These are phyloP conservation scores for Spiraea crenata DNA, from an alignment of 331 rosid species.

Conservation along the genomic window DNA sequence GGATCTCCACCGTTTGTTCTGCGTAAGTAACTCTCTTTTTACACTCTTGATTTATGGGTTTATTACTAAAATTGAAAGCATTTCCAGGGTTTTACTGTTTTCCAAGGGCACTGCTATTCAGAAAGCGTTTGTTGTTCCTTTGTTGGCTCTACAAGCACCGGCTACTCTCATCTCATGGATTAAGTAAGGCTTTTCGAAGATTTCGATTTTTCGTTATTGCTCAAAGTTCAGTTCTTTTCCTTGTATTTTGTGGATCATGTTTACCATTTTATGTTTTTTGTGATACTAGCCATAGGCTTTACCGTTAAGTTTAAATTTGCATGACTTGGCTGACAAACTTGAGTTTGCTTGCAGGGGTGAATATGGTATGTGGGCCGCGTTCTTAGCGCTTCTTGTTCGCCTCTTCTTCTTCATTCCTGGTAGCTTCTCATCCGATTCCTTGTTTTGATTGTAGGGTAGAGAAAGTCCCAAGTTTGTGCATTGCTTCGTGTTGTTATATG, in stretches of 20 bases:
- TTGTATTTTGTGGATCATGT: neutral
- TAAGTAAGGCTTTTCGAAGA: slow-evolving; percentile 42
- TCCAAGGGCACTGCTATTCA: slow-evolving; percentile 71
- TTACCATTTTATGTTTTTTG: neutral
- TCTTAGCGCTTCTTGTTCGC: slow-evolving; percentile 79
- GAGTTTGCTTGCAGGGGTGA: slow-evolving; percentile 65
- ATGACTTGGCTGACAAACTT: slow-evolving; percentile 20
- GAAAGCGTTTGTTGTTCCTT: slow-evolving; percentile 73
- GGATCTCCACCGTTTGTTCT: slow-evolving; percentile 61
- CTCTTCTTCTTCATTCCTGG: slow-evolving; percentile 81
- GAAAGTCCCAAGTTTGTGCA: neutral
- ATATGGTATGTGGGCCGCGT: slow-evolving; percentile 83
- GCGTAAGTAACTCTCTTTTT: slow-evolving; percentile 36
- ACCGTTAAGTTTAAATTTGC: neutral
- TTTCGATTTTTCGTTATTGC: slow-evolving; percentile 1
- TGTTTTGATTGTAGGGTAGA: neutral
- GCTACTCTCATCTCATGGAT: slow-evolving; percentile 64
- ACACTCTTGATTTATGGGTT: too few species aligned
- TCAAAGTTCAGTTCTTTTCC: neutral
- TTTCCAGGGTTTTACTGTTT: slow-evolving; percentile 61
- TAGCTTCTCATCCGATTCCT: slow-evolving; percentile 28
- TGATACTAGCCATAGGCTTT: too few species aligned
- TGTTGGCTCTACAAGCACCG: slow-evolving; percentile 86
- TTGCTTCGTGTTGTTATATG: neutral
- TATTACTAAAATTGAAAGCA: neutral